Evolutionary conservation across 306 rosid species (phyloP).

Genomic region (Cyamopsis tetragonoloba): DNA sequence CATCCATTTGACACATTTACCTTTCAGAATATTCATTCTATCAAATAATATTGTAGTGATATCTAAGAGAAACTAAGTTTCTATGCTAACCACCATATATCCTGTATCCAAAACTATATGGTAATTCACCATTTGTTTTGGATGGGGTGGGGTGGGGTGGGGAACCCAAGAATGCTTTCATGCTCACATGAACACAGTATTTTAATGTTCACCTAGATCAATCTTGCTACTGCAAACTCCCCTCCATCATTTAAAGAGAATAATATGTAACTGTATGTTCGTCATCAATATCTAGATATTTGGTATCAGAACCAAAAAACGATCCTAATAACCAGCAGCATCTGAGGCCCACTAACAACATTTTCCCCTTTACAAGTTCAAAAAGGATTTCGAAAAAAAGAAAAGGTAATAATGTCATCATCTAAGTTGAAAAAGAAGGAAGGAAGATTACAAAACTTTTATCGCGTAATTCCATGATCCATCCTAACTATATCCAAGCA

Average conservation of each 20-base stretch:
- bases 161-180: background rate
- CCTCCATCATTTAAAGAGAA: background rate
- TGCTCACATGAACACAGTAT: background rate
- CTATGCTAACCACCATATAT: background rate
- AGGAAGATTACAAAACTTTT: background rate
- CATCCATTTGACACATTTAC: background rate
- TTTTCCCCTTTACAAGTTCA: background rate
- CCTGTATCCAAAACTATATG: background rate
- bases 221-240: background rate
- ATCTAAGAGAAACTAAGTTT: background rate
- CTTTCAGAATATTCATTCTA: slow-evolving; percentile 14
- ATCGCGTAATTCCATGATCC: background rate
- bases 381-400: background rate
- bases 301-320: slow-evolving; percentile 4
- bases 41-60: background rate
- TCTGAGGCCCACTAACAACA: slow-evolving; percentile 1
- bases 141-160: background rate
- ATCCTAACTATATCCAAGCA: slow-evolving; percentile 1
- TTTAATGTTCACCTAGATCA: background rate
- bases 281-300: background rate
- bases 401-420: background rate
- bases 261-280: background rate
- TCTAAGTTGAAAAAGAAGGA: slow-evolving; percentile 1
- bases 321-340: slow-evolving; percentile 8
- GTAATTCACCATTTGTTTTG: background rate